These are phyloP conservation scores for Trametes gibbosa DNA, from an alignment of 768 basidiomycete genomes.

Conservation along the genomic window DNA sequence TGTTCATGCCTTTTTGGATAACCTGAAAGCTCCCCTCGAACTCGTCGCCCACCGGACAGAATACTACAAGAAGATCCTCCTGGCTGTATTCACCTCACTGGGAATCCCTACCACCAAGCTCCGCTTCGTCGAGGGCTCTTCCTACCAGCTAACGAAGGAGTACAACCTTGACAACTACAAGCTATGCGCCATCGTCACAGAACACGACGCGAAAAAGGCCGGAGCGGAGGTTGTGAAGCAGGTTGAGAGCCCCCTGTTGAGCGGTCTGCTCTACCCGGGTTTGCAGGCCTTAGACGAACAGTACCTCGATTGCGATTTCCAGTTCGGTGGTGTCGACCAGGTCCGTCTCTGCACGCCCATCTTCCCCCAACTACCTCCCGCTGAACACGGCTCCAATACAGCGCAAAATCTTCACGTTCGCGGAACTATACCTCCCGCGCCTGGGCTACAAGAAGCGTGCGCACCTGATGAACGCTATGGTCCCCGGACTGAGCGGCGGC, in stretches of 20 bases:
- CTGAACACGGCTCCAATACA: no score
- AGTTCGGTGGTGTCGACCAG: slow-evolving; percentile 98
- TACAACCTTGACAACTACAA: slow-evolving; percentile 96
- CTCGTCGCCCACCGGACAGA: slow-evolving; percentile 84
- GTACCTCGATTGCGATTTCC: slow-evolving; percentile 94
- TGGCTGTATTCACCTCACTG: slow-evolving; percentile 81
- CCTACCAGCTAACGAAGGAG: slow-evolving; percentile 87
- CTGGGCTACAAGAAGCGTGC: slow-evolving; percentile 93
- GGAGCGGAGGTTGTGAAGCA: slow-evolving; percentile 99
- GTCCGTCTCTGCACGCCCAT: slow-evolving; percentile 39
- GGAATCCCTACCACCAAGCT: slow-evolving; percentile 87
- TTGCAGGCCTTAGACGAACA: slow-evolving; percentile 97
- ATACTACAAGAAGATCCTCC: slow-evolving; percentile 85
- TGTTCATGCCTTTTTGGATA: slow-evolving; percentile 96
- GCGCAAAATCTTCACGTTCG: slow-evolving; percentile 99
- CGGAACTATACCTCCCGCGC: slow-evolving; percentile 90
- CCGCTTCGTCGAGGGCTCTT: slow-evolving; percentile 83
- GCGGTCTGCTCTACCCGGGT: slow-evolving; percentile 93
- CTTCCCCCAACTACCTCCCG: no score
- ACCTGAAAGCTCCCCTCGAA: slow-evolving; percentile 92
- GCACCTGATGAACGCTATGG: slow-evolving; percentile 98
- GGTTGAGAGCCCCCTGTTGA: slow-evolving; percentile 86
- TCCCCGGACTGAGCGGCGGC: slow-evolving; percentile 88
- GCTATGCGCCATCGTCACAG: slow-evolving; percentile 86
- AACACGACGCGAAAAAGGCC: slow-evolving; percentile 97